phyloP scores from a whole-genome alignment of 495 filamentous ascomycete genomes.

The Neurospora sp. region DNA sequence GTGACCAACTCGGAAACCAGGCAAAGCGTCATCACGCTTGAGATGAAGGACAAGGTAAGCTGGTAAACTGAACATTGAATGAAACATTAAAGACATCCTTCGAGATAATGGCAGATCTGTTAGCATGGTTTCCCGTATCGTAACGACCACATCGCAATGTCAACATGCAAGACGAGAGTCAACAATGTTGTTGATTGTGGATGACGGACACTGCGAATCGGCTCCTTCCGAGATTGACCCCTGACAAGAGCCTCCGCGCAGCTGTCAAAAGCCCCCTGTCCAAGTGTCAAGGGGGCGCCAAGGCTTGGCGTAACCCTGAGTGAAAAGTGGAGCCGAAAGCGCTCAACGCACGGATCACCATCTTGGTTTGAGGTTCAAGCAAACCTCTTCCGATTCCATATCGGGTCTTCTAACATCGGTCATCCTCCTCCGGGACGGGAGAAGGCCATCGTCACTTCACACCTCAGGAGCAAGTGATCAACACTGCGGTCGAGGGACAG shows the following conservation, averaged over 20 bases:
- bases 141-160: neutral
- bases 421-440: neutral
- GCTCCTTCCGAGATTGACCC: neutral
- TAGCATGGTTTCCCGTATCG: neutral
- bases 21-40: neutral
- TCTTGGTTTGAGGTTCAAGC: neutral
- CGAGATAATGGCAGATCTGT: neutral
- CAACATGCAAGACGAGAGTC: neutral
- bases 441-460: neutral
- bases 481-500: neutral
- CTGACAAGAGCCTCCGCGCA: neutral
- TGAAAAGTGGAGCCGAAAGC: neutral
- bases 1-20: neutral
- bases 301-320: neutral
- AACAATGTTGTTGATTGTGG: neutral
- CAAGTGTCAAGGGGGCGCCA: neutral
- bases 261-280: neutral
- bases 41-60: neutral
- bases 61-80: neutral
- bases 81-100: neutral
- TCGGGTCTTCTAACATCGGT: neutral
- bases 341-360: neutral
- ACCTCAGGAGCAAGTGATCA: neutral
- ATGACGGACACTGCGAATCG: neutral
- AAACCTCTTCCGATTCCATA: neutral